Evolutionary conservation across 164 flowering plant genomes (phyloP).

Genomic region (Houttuynia cordata): DNA sequence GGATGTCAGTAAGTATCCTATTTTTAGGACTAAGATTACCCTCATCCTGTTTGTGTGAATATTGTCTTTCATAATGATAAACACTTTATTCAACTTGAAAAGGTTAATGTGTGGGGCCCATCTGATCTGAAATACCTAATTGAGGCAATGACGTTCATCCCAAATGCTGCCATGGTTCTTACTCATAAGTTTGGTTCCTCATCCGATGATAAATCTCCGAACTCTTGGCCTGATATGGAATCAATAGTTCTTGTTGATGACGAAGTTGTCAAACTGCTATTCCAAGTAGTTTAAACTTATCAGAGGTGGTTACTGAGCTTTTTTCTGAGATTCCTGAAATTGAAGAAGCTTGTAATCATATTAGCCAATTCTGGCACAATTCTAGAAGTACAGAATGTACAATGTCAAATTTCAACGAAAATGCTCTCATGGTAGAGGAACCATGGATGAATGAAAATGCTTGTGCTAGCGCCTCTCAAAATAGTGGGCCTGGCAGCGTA

Average conservation of each 20-base stretch:
- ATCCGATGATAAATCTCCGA: constrained; percentile 15
- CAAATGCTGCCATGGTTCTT: constrained; percentile 90
- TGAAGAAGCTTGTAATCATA: constrained; percentile 42
- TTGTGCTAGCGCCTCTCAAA: constrained; percentile 4
- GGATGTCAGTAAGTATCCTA: constrained; percentile 68
- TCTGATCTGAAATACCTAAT: constrained; percentile 80
- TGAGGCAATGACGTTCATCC: constrained; percentile 87
- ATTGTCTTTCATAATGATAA: neutral
- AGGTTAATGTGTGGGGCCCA: constrained; percentile 96
- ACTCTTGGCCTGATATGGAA: constrained; percentile 14
- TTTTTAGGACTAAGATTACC: neutral
- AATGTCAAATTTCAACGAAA: constrained; percentile 5
- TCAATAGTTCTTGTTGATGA: constrained; percentile 63
- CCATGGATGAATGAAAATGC: constrained; percentile 47
- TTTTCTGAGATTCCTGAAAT: constrained; percentile 69
- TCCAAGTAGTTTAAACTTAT: constrained; percentile 27
- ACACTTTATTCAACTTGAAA: constrained; percentile 12
- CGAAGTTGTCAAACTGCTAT: constrained; percentile 63
- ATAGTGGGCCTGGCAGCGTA: neutral
- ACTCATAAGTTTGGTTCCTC: constrained; percentile 69
- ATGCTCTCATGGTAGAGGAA: constrained; percentile 41
- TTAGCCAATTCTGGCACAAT: constrained; percentile 38
- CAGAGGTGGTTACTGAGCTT: constrained; percentile 45
- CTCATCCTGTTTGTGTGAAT: neutral
- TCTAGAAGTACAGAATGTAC: constrained; percentile 9